Conservation (phyloP, 805 yeast species). For the Middelhovenomyces tepae region DNA sequence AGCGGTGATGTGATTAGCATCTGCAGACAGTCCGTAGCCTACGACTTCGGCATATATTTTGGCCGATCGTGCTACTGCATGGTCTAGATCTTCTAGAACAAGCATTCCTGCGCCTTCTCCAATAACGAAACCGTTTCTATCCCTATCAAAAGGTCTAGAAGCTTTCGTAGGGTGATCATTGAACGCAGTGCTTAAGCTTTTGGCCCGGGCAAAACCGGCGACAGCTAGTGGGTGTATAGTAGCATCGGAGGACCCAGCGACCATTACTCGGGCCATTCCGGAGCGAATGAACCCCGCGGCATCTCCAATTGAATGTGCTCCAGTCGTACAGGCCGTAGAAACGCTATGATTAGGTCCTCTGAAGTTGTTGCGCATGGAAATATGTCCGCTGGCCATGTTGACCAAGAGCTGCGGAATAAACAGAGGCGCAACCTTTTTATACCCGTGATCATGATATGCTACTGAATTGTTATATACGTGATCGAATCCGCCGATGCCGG, state of each 20-base stretch:
- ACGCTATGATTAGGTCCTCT: constrained; percentile 84
- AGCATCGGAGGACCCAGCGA: constrained; percentile 93
- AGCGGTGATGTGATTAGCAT: constrained; percentile 88
- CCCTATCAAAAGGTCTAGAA: constrained; percentile 78
- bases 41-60: constrained; percentile 68
- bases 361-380: constrained; percentile 68
- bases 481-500: constrained; percentile 84
- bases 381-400: constrained; percentile 92
- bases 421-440: constrained; percentile 70
- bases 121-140: constrained; percentile 79
- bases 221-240: constrained; percentile 78
- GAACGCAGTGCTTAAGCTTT: constrained; percentile 58
- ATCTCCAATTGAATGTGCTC: constrained; percentile 88
- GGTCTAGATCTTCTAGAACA: constrained; percentile 66
- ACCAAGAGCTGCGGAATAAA: constrained; percentile 76
- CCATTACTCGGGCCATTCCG: constrained; percentile 76
- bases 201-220: constrained; percentile 86
- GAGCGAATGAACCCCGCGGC: constrained; percentile 71
- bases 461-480: constrained; percentile 60
- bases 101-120: constrained; percentile 90
- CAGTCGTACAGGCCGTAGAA: constrained; percentile 96
- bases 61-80: constrained; percentile 53
- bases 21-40: constrained; percentile 90
- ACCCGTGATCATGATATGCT: constrained; percentile 41
- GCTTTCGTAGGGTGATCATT: constrained; percentile 57